phyloP scores from a whole-genome alignment of 495 filamentous ascomycete genomes.

The Trichoderma erinaceum region DNA sequence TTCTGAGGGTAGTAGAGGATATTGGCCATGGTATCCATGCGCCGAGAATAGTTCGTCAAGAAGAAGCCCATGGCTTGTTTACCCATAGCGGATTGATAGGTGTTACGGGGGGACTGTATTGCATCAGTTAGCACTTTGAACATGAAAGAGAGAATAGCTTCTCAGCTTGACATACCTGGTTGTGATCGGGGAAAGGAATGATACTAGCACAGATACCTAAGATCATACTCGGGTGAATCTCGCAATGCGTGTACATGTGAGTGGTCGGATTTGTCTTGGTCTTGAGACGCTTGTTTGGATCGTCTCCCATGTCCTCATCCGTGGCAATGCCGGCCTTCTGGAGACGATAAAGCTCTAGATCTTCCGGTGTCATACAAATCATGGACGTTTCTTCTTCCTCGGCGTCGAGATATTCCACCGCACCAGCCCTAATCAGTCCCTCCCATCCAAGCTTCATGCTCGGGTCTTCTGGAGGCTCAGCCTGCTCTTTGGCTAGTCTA shows the following conservation, averaged over 20 bases:
- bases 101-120: slow-evolving; percentile 83
- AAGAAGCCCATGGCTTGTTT: slow-evolving; percentile 99
- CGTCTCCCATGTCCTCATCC: slow-evolving; percentile 29
- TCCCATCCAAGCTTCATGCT: slow-evolving; percentile 78
- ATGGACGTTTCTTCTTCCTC: slow-evolving; percentile 98
- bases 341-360: slow-evolving; percentile 64
- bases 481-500: slow-evolving; percentile 48
- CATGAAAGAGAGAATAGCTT: neutral
- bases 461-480: slow-evolving; percentile 49
- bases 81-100: slow-evolving; percentile 99
- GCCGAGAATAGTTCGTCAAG: slow-evolving; percentile 87
- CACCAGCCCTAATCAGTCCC: slow-evolving; percentile 70
- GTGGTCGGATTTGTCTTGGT: slow-evolving; percentile 74
- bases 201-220: slow-evolving; percentile 96
- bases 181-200: slow-evolving; percentile 99
- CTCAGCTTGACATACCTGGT: slow-evolving; percentile 53
- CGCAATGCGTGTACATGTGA: slow-evolving; percentile 92
- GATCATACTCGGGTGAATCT: slow-evolving; percentile 99
- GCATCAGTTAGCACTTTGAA: neutral
- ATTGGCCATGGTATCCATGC: slow-evolving; percentile 99
- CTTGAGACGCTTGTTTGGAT: slow-evolving; percentile 70
- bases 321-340: slow-evolving; percentile 48
- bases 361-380: slow-evolving; percentile 98
- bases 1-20: slow-evolving; percentile 99
- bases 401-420: slow-evolving; percentile 91